A percentile compares a stretch with the other conserved stretches of the same genome.
Evolutionary conservation across 129 eudicot genomes (phyloP).

Genomic region (Flaveria sonorensis): DNA sequence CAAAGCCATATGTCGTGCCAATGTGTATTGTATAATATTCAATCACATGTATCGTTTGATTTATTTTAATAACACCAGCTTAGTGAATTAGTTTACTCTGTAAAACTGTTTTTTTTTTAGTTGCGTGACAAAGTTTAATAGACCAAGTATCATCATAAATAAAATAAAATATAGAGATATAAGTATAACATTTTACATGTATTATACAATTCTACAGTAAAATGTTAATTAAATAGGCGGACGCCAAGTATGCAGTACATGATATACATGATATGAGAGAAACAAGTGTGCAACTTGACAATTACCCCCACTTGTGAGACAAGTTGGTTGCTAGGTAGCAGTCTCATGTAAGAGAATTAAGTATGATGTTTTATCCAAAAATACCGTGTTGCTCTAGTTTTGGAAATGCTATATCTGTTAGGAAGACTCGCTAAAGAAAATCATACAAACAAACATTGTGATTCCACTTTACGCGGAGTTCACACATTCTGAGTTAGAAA

Average conservation of each 20-base stretch:
- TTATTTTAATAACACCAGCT: background rate
- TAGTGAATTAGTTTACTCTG: background rate
- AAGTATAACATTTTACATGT: too few species aligned
- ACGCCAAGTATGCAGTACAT: too few species aligned
- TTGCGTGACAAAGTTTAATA: too few species aligned
- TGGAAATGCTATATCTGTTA: too few species aligned
- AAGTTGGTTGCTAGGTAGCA: background rate
- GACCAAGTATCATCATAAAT: background rate
- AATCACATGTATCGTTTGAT: background rate
- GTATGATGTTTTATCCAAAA: background rate
- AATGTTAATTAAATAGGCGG: too few species aligned
- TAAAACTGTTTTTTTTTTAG: background rate
- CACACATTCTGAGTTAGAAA: too few species aligned
- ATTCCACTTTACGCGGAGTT: too few species aligned
- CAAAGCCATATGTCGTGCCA: background rate
- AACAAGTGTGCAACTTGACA: background rate
- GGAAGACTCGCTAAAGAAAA: too few species aligned
- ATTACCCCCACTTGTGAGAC: constrained; percentile 6
- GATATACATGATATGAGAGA: background rate
- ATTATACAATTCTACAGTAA: too few species aligned
- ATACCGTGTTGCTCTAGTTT: too few species aligned
- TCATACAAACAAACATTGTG: too few species aligned
- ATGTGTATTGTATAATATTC: background rate
- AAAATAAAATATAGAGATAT: too few species aligned
- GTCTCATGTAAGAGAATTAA: background rate